phyloP scores from a whole-genome alignment of 495 filamentous ascomycete species.

The Penicillium goetzii region DNA sequence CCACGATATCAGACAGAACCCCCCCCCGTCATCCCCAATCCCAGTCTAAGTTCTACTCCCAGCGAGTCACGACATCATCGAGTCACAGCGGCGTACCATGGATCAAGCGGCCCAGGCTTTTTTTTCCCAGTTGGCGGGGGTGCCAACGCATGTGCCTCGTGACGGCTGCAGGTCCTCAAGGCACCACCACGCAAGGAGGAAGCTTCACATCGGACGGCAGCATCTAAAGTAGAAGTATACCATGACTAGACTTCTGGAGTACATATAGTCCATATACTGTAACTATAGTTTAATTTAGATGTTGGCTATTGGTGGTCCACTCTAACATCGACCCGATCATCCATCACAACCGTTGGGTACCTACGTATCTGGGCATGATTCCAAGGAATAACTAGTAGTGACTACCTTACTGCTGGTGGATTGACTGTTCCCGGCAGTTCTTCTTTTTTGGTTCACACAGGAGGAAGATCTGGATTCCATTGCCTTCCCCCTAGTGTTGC shows the following conservation, averaged over 20 bases:
- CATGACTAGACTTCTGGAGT: neutral
- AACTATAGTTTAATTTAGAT: neutral
- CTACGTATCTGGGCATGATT: neutral
- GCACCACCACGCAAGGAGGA: conserved; percentile 16
- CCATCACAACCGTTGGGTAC: neutral
- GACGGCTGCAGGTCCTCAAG: conserved; percentile 27
- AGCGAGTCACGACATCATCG: conserved; percentile 32
- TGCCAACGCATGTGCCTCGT: conserved; percentile 25
- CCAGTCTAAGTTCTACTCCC: neutral
- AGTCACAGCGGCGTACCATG: conserved; percentile 24
- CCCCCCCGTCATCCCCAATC: neutral
- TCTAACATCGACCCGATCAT: neutral
- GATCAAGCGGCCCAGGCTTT: conserved; percentile 10
- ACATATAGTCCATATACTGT: neutral
- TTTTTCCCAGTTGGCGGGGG: conserved; percentile 4
- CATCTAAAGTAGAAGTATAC: neutral
- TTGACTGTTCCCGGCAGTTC: neutral
- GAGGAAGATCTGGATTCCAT: conserved; percentile 18
- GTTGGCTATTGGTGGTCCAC: neutral
- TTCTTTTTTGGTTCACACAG: conserved; percentile 5
- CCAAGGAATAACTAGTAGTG: neutral
- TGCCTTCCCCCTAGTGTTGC: neutral
- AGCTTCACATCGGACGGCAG: neutral
- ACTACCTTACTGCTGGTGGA: neutral
- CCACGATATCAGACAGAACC: neutral